Base-by-base conservation (phyloP, 768 basidiomycete genomes). In the Suillus plorans region DNA sequence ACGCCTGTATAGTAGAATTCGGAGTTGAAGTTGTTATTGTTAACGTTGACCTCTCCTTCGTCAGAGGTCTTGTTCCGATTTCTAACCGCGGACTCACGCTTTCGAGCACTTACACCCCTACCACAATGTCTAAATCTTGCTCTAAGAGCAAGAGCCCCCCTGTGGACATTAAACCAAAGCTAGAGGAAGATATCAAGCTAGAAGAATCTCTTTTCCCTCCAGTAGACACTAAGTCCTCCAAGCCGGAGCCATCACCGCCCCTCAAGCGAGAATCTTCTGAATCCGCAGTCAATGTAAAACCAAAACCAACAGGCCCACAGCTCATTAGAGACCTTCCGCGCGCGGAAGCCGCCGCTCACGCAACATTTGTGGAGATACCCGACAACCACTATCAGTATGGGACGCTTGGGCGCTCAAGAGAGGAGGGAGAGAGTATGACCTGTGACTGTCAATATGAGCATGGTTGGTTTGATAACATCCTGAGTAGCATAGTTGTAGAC, bases 381-480 rank as follows among this genome's bases (percentile, higher is more conserved):
- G 84, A 80, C 72, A 97, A 95, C 76, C 88, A 88, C 71, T 97
- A 97, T 75, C 94, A 97, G 81, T 89, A 89, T 78, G 89, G 88
- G 74, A 84, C 88, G 37, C 80, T 98, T 63, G 97, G 97, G n/a
- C 85, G 87, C 70, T 93, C 92, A 61, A 87, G 90, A 72, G 94
- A 97, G 79, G 84, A 89, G 62, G 84, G 91, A 72, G 97, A 99
- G 80, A 91, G 93, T 77, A 94, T 95, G 90, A 87, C 89, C 28
- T 99, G 97, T 81, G 97, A 99, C 75, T 99, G 97, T 79, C 79
- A 78, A 65, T 97, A 86, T 76, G 87, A 90, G 64, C 85, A 84
- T 75, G 89, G 94, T 97, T 76, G 82, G 92, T 90, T 70, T 61
- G 36, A 59, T 41, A 22, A 69, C 42, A 53, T 63, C 55, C 62